Evolutionary conservation across 164 flowering plant genomes (phyloP).

Genomic region (Paratinospora sagittata): DNA sequence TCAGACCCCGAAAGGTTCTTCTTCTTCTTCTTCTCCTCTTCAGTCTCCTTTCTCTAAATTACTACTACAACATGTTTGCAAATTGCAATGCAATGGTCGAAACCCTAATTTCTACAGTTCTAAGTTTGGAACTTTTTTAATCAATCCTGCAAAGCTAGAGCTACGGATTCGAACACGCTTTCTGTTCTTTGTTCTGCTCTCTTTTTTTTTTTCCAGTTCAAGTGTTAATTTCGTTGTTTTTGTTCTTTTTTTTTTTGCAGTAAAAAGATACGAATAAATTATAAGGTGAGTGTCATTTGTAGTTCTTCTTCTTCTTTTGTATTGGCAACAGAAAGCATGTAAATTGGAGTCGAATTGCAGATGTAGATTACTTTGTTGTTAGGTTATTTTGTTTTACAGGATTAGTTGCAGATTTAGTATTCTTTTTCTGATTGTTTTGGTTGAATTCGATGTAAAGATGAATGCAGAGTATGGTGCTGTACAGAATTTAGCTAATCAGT

Average conservation of each 20-base stretch:
- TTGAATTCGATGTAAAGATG: constrained; percentile 32
- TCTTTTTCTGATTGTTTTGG: constrained; percentile 13
- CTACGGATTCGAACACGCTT: not conserved
- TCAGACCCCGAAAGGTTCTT: constrained; percentile 60
- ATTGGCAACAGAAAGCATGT: not conserved
- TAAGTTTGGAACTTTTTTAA: no score
- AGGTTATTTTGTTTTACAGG: not conserved
- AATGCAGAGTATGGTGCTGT: constrained; percentile 57
- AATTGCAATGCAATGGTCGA: not conserved
- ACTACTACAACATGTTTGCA: not conserved
- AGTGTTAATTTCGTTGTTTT: constrained; percentile 7
- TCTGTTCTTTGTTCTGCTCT: not conserved
- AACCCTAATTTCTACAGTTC: not conserved
- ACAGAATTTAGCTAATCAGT: constrained; percentile 24
- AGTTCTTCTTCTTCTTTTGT: not conserved
- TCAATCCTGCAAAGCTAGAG: no score
- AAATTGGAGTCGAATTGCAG: not conserved
- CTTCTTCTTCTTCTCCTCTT: constrained; percentile 6
- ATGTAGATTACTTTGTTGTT: not conserved
- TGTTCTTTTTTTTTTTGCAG: constrained; percentile 35
- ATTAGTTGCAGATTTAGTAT: not conserved
- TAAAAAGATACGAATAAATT: constrained; percentile 58
- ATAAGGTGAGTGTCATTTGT: constrained; percentile 49
- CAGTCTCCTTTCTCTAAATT: not conserved
- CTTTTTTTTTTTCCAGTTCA: not conserved